phyloP scores from a whole-genome alignment of 805 yeast genomes.

The Saccharomycopsis olivae region DNA sequence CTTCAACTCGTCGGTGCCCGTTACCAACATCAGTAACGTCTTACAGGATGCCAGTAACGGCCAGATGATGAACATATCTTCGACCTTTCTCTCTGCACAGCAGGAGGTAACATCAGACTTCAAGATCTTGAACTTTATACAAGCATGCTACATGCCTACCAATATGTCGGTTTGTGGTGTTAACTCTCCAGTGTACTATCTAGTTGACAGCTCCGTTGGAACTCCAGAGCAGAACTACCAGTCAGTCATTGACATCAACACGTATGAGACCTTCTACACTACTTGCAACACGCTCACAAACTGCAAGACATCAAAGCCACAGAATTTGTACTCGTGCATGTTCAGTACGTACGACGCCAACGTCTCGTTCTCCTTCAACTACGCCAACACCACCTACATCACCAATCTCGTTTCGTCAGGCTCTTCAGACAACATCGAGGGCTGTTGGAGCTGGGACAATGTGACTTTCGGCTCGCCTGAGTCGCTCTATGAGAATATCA shows the following conservation, averaged over 20 bases:
- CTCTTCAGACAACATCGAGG: constrained; percentile 2
- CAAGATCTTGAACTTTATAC: constrained; percentile 12
- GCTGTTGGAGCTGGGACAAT: constrained; percentile 18
- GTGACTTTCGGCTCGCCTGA: constrained; percentile 7
- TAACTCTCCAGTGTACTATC: constrained; percentile 14
- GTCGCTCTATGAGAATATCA: constrained; percentile 1
- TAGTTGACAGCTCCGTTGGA: constrained; percentile 8
- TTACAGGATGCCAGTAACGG: too few species aligned
- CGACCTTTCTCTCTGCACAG: too few species aligned
- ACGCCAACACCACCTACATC: constrained; percentile 7
- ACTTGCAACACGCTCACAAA: constrained; percentile 14
- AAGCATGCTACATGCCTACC: constrained; percentile 17
- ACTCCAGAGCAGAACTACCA: constrained; percentile 15
- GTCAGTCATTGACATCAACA: constrained; percentile 14
- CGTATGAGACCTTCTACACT: constrained; percentile 11
- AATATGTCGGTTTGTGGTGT: constrained; percentile 16
- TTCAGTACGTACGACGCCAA: constrained; percentile 14
- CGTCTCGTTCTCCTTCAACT: constrained; percentile 13
- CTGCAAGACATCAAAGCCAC: constrained; percentile 11
- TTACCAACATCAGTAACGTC: too few species aligned
- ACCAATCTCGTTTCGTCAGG: constrained; percentile 14
- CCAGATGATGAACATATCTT: too few species aligned
- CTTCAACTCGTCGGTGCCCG: too few species aligned
- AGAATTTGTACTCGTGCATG: constrained; percentile 14
- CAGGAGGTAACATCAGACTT: too few species aligned